Evolutionary conservation across 768 basidiomycete species (phyloP).

Genomic region (Lentinula sp.): DNA sequence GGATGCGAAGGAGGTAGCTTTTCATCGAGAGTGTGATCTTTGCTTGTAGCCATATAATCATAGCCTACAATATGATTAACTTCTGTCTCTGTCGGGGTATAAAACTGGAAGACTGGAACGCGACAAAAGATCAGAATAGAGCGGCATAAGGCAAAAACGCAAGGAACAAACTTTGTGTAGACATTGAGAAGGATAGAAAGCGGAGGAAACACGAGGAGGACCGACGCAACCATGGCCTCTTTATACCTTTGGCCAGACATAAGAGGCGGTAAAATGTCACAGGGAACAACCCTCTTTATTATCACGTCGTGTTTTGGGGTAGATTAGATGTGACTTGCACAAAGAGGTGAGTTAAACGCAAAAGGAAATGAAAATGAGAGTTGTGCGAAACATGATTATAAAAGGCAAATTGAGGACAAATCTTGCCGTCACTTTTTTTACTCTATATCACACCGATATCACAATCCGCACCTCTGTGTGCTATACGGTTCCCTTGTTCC

Average conservation of each 20-base stretch:
- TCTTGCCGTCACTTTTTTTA: not conserved
- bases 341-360: not conserved
- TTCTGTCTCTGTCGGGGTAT: not conserved
- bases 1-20: not conserved
- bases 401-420: not conserved
- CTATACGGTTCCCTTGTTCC: not conserved
- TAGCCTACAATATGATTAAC: not conserved
- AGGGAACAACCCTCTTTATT: not conserved
- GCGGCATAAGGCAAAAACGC: no score
- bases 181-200: not conserved
- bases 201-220: not conserved
- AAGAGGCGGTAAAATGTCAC: not conserved
- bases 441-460: slow-evolving; percentile 1
- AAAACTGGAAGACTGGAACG: not conserved
- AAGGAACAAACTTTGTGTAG: not conserved
- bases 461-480: not conserved
- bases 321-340: not conserved
- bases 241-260: not conserved
- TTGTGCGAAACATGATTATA: not conserved
- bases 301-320: not conserved
- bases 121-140: not conserved
- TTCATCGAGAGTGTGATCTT: not conserved
- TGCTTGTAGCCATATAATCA: not conserved
- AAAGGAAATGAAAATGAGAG: not conserved
- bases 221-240: not conserved